Evolutionary conservation across 2,329 filamentous ascomycete species (phyloP).

Genomic region (Pseudogymnoascus sp.): DNA sequence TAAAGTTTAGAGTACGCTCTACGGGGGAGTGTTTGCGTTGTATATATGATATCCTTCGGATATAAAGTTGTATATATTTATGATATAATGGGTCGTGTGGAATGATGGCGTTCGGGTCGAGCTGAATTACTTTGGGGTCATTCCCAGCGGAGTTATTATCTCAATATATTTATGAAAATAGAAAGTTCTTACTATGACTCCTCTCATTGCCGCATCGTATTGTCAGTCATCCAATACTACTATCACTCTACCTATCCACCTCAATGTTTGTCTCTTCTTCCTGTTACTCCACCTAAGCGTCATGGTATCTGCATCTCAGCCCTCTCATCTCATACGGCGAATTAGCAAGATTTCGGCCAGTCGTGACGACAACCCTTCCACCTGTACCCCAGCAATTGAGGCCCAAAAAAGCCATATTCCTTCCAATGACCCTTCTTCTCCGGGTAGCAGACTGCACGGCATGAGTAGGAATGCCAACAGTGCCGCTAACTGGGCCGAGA

Average conservation of each 20-base stretch:
- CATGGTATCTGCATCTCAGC: background rate
- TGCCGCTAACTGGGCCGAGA: too few species aligned
- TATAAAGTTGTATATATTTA: constrained; percentile 1
- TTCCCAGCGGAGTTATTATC: background rate
- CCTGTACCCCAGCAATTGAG: too few species aligned
- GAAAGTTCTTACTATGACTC: background rate
- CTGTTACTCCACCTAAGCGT: background rate
- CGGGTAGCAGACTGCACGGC: too few species aligned
- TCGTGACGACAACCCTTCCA: too few species aligned
- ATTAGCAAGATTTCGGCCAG: too few species aligned
- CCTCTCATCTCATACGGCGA: background rate
- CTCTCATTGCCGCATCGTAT: background rate
- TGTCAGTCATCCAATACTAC: background rate
- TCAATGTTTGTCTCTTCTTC: background rate
- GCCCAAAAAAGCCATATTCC: too few species aligned
- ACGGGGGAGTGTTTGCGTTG: background rate
- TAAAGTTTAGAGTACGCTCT: background rate
- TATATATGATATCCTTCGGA: background rate
- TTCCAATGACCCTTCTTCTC: too few species aligned
- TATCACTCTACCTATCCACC: too few species aligned
- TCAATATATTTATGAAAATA: background rate
- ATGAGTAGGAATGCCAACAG: too few species aligned
- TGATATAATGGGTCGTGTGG: constrained; percentile 25
- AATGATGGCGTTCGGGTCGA: constrained; percentile 24
- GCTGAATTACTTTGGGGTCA: constrained; percentile 19